Base-by-base conservation (phyloP, 176 grass and related monocot genomes). In the Musa troglodytarum region DNA sequence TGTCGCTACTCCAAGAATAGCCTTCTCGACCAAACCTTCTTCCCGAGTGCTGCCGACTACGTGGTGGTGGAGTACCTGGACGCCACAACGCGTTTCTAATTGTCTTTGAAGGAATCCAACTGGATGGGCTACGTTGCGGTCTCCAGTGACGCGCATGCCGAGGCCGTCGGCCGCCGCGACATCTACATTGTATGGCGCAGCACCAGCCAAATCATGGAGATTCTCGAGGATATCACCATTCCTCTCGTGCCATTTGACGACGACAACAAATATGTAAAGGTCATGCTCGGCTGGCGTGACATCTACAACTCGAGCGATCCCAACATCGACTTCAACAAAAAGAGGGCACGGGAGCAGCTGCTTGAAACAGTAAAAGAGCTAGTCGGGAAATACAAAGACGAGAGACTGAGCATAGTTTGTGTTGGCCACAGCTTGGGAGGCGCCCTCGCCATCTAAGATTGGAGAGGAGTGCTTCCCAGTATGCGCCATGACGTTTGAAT, bases 71-170 rank as follows among this genome's bases (percentile, higher is more conserved):
- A 81, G 76, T 90, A 87, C 65, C n/a, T 92, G 14, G 92, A 96
- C 84, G 92, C 92, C 63, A 89, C 92, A 26, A 26, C 25, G 25
- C 25, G 25, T 26, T 26, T 26, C 1, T 26, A 26, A 1, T 26
- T 26, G 1, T 26, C n/a, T n/a, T n/a, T n/a, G 25, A 65, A 28
- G 10, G 85, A 80, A 53, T 88, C 87, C 63, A 96, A 90, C 59
- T 96, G 89, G 89, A 92, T 96, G 62, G 93, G 93, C 3, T 96
- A 90, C 76, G 83, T 92, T 1, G 93, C 89, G 55, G 89, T 92
- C 61, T 71, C 75, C 52, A 73, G 23, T 56, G 74, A 83, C 43
- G 65, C 25, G n/a, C 67, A 74, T 61, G 54, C 76, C 1, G n/a
- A 24, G 19, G 61, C 65, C 62, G 57, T 74, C 13, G 61, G 69